A percentile compares a stretch with the other conserved stretches of the same genome.
Conservation (phyloP, 805 yeast genomes). For the Saturnispora gosingensis region DNA sequence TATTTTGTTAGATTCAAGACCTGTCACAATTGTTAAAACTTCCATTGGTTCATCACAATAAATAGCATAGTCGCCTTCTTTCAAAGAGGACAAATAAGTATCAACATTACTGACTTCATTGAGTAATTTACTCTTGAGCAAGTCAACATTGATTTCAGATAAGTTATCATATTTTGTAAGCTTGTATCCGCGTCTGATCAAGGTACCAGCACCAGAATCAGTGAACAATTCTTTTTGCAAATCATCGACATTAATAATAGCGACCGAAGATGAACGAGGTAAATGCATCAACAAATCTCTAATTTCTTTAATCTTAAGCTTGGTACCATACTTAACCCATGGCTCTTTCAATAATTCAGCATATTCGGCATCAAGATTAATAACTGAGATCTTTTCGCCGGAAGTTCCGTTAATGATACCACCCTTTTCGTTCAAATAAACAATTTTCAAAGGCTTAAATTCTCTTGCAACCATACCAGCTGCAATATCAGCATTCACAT, state of each 20-base stretch:
- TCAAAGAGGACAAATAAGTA: slow-evolving; percentile 62
- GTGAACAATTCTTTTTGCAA: slow-evolving; percentile 96
- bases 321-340: slow-evolving; percentile 99
- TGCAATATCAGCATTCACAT: slow-evolving; percentile 97
- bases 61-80: slow-evolving; percentile 47
- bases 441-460: slow-evolving; percentile 94
- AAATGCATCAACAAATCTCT: slow-evolving; percentile 86
- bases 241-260: slow-evolving; percentile 91
- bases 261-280: slow-evolving; percentile 96
- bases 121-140: slow-evolving; percentile 64
- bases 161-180: slow-evolving; percentile 69
- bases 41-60: slow-evolving; percentile 96
- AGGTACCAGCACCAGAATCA: slow-evolving; percentile 98
- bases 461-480: slow-evolving; percentile 97
- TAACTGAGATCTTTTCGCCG: slow-evolving; percentile 79
- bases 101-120: slow-evolving; percentile 76
- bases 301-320: slow-evolving; percentile 92
- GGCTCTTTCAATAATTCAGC: slow-evolving; percentile 83
- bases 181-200: slow-evolving; percentile 95
- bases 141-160: slow-evolving; percentile 45
- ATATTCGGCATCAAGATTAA: slow-evolving; percentile 94
- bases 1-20: slow-evolving; percentile 38
- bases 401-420: slow-evolving; percentile 91
- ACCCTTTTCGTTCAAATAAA: slow-evolving; percentile 94
- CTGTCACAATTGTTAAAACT: slow-evolving; percentile 76